phyloP scores from a whole-genome alignment of 768 basidiomycete genomes.

The Daedaleopsis sinensis region DNA sequence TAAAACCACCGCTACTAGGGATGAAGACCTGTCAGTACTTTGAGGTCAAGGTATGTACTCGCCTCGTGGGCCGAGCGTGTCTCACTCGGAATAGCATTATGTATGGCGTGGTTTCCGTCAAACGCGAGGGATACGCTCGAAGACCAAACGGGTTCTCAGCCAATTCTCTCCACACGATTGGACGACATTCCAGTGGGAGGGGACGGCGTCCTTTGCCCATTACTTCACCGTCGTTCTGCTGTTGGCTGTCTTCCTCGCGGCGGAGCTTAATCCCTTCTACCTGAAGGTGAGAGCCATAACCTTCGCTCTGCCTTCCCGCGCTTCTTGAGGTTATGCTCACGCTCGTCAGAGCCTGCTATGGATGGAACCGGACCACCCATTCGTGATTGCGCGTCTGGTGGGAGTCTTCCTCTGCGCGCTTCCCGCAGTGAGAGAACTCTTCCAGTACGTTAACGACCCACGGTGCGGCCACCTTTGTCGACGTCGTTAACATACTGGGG shows the following conservation, averaged over 20 bases:
- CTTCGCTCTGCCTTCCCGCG: no score
- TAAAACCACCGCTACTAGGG: slow-evolving; percentile 43
- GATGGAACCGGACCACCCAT: slow-evolving; percentile 91
- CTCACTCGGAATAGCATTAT: slow-evolving; percentile 57
- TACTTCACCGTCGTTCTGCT: slow-evolving; percentile 76
- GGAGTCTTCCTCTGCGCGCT: slow-evolving; percentile 86
- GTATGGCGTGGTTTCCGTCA: slow-evolving; percentile 85
- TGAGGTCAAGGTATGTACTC: slow-evolving; percentile 71
- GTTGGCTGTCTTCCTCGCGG: slow-evolving; percentile 78
- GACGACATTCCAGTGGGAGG: slow-evolving; percentile 87
- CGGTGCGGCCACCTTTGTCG: slow-evolving; percentile 49
- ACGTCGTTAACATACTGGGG: slow-evolving; percentile 4
- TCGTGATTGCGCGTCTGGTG: slow-evolving; percentile 71
- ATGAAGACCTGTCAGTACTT: slow-evolving; percentile 89
- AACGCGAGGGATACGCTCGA: slow-evolving; percentile 75
- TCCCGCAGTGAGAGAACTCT: slow-evolving; percentile 82
- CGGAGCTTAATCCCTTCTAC: slow-evolving; percentile 88
- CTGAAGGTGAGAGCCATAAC: slow-evolving; percentile 57
- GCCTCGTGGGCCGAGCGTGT: neutral
- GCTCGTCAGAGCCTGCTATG: slow-evolving; percentile 61
- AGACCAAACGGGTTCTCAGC: slow-evolving; percentile 76
- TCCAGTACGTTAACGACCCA: slow-evolving; percentile 82
- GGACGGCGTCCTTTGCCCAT: slow-evolving; percentile 71
- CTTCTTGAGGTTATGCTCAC: neutral
- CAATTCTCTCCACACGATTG: slow-evolving; percentile 90